Evolutionary conservation across 352 stramenopile genomes (phyloP).

Genomic region (Globisporangium recalcitrans): DNA sequence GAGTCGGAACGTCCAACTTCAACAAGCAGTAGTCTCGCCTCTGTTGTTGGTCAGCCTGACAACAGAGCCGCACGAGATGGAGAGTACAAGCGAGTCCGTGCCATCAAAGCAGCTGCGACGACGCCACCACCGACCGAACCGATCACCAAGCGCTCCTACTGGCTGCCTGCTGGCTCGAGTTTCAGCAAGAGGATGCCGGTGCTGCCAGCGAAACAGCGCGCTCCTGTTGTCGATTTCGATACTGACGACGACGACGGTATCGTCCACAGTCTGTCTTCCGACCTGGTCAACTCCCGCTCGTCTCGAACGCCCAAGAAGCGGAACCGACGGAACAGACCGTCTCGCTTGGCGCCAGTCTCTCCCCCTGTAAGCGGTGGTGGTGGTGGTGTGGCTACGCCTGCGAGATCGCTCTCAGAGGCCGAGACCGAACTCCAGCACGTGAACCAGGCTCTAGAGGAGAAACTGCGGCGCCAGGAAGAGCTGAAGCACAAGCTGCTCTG

Average conservation of each 20-base stretch:
- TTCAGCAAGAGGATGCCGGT: constrained; percentile 38
- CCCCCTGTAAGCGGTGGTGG: background rate
- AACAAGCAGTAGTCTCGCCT: background rate
- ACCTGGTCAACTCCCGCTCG: constrained; percentile 16
- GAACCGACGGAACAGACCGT: constrained; percentile 38
- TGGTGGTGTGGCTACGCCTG: background rate
- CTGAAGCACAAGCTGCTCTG: constrained; percentile 40
- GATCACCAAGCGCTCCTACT: constrained; percentile 60
- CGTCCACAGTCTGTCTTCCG: constrained; percentile 1
- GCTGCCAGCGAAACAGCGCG: constrained; percentile 19
- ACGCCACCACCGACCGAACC: background rate
- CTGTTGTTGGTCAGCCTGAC: background rate
- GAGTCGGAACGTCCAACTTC: background rate
- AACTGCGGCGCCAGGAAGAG: constrained; percentile 33
- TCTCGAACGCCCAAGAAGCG: constrained; percentile 38
- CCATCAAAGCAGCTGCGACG: background rate
- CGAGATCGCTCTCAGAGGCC: background rate
- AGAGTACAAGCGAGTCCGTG: background rate
- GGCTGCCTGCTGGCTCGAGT: constrained; percentile 50
- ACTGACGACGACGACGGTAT: constrained; percentile 7
- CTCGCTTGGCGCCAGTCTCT: constrained; percentile 33
- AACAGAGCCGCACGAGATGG: background rate
- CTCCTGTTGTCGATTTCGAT: background rate
- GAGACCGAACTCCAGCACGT: constrained; percentile 8
- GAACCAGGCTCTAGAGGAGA: constrained; percentile 21